A percentile compares a stretch with the other conserved stretches of the same genome.
These are phyloP conservation scores for Tarenaya hassleriana DNA, from an alignment of 345 rosid species.

Conservation along the genomic window DNA sequence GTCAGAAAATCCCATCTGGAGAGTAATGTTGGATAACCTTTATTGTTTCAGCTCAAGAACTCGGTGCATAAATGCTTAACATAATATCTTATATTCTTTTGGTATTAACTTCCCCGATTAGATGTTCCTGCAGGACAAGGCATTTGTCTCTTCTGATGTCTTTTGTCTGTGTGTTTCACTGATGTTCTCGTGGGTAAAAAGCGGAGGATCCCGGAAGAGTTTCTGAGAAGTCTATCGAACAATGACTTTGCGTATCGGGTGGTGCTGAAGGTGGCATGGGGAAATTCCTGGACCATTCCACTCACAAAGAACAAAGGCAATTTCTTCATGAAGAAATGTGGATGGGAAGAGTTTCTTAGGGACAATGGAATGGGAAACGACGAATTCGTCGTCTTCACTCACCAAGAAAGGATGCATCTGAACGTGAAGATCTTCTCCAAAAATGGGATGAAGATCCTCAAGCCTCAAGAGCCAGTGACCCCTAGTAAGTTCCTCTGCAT, in stretches of 20 bases:
- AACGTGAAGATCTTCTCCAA: slow-evolving; percentile 15
- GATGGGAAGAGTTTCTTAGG: slow-evolving; percentile 26
- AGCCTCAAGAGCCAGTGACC: neutral
- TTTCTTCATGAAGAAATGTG: slow-evolving; percentile 23
- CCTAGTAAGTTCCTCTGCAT: slow-evolving; percentile 4
- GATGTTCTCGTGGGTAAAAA: too few relatives aligned
- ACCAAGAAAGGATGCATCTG: slow-evolving; percentile 15
- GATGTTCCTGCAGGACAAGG: too few relatives aligned
- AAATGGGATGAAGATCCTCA: slow-evolving; percentile 5
- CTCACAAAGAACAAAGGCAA: slow-evolving; percentile 12
- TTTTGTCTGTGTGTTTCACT: too few relatives aligned
- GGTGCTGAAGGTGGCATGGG: slow-evolving; percentile 20
- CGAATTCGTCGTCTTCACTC: slow-evolving; percentile 23
- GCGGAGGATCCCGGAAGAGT: slow-evolving; percentile 10
- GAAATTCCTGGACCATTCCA: slow-evolving; percentile 15
- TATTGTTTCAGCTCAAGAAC: too few relatives aligned
- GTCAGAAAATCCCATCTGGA: too few relatives aligned
- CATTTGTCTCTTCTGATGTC: too few relatives aligned
- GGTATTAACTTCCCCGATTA: too few relatives aligned
- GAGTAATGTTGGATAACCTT: too few relatives aligned
- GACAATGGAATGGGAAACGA: slow-evolving; percentile 23
- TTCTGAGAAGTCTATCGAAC: neutral
- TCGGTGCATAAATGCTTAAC: too few relatives aligned
- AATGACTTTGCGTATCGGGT: slow-evolving; percentile 21
- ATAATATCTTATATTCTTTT: too few relatives aligned